Evolutionary conservation across 805 yeast species (phyloP).

Genomic region (Yamadazyma phyllophila): DNA sequence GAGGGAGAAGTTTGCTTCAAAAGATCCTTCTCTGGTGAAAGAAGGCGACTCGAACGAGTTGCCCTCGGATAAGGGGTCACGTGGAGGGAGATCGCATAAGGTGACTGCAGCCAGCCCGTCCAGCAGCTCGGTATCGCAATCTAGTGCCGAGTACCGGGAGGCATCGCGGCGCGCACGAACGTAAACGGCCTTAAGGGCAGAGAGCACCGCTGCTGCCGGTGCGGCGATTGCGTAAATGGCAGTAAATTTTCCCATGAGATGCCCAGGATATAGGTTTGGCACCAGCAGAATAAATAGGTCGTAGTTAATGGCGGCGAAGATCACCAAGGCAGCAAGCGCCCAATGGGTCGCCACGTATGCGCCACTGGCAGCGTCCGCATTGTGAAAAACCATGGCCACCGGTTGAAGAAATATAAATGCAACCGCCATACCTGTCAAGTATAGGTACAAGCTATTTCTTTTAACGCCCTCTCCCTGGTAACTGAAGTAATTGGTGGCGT

Average conservation of each 20-base stretch:
- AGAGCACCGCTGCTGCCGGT: conserved; percentile 39
- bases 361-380: conserved; percentile 30
- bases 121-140: background rate
- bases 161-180: conserved; percentile 7
- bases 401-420: conserved; percentile 62
- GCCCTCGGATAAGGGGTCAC: conserved; percentile 22
- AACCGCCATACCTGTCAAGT: conserved; percentile 43
- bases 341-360: conserved; percentile 42
- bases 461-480: conserved; percentile 47
- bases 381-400: conserved; percentile 59
- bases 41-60: conserved; percentile 9
- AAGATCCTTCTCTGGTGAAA: background rate
- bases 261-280: conserved; percentile 69
- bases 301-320: conserved; percentile 53
- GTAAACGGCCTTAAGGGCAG: conserved; percentile 14
- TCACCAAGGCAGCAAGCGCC: conserved; percentile 44
- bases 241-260: conserved; percentile 68
- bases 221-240: conserved; percentile 55
- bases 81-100: conserved; percentile 20
- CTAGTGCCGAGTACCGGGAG: background rate
- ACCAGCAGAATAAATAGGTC: conserved; percentile 58
- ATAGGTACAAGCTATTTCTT: conserved; percentile 48
- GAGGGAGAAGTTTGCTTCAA: conserved; percentile 1
- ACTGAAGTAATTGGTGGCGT: conserved; percentile 73
- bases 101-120: conserved; percentile 15